Evolutionary conservation across 1,284 basidiomycete species (phyloP), one percentile per base, ranked within the genome.

Genomic region (Cryptococcus deneoformans): DNA sequence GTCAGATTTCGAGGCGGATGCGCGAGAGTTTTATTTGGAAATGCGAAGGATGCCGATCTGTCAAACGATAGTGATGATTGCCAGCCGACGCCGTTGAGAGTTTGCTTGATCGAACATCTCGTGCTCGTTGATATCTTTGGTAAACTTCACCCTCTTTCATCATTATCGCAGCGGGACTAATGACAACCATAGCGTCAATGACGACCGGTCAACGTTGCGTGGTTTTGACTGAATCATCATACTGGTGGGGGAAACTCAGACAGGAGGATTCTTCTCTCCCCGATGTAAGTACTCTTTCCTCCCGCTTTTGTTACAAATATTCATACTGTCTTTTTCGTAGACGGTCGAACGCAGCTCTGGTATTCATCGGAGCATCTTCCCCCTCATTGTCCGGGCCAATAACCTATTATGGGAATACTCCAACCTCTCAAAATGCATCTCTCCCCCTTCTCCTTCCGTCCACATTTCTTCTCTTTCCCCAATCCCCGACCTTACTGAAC

Each of bases 121-220:
- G 68, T 63, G n/a, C 63, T 70, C 52, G 50, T 63, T 44, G 69
- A 71, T 51, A 52, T 74, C 1, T 50, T 67, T n/a, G 62, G 69
- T 69, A 37, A 48, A 14, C 20, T 29, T 6, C 29, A 14, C 10
- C 1, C 5, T 2, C 10, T 29, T 43, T 8, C 11, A 8, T n/a
- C 10, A 7, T 36, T 4, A 20, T 34, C 29, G 47, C 16, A 29
- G 29, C 6, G 12, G 12, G 16, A 16, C 11, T 12, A 44, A 16
- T 16, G 1, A 6, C 36, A 16, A 3, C 1, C 42, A 66, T 29
- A 29, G 67, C 61, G 5, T 64, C 61, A 5, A 49, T 68, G 40
- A 62, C 65, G 4, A 65, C 63, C 8, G 66, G 69, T 2, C 56
- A 54, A 6, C 54, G 61, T 6, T 62, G 58, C 2, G 57, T 64